Percentiles rank a stretch among this genome's conserved stretches.
Evolutionary conservation across 2,329 filamentous ascomycete species (phyloP).

Genomic region (Penicillium sclerotiorum): DNA sequence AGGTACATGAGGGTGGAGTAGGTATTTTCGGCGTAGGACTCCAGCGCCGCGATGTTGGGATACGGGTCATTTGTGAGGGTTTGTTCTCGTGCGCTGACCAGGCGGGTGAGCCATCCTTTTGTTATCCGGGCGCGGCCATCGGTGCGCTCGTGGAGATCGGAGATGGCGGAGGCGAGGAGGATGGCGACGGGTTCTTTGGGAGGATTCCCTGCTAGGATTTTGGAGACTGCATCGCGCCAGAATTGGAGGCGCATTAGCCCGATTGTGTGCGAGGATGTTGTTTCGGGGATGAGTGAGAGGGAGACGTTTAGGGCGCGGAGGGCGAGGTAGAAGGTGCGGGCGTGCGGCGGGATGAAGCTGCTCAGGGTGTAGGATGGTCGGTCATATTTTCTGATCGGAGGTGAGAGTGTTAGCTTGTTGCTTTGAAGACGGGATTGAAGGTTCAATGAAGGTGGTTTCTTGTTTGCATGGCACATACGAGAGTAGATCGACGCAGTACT

Average conservation of each 20-base stretch:
- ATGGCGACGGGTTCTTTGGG: conserved; percentile 91
- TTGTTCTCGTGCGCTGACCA: conserved; percentile 80
- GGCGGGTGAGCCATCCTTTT: conserved; percentile 73
- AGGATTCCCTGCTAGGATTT: conserved; percentile 74
- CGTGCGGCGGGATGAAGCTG: conserved; percentile 75
- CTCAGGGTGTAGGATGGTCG: conserved; percentile 84
- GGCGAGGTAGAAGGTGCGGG: conserved; percentile 82
- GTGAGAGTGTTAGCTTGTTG: neutral
- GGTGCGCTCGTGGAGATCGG: conserved; percentile 55
- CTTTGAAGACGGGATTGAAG: neutral
- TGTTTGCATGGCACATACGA: conserved; percentile 41
- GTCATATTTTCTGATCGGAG: conserved; percentile 71
- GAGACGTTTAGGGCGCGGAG: conserved; percentile 93
- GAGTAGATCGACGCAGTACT: conserved; percentile 63
- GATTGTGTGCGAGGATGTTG: conserved; percentile 83
- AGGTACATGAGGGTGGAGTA: conserved; percentile 67
- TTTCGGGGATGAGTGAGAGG: conserved; percentile 84
- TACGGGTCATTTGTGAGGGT: conserved; percentile 84
- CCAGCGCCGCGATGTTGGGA: conserved; percentile 69
- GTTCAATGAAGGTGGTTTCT: neutral
- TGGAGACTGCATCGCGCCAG: conserved; percentile 83
- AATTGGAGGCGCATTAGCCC: conserved; percentile 91
- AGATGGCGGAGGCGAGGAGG: conserved; percentile 73
- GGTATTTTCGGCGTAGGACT: conserved; percentile 90
- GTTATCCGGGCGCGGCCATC: conserved; percentile 55